phyloP scores from a whole-genome alignment of 1,284 basidiomycete species.

The Microstroma glucosiphilum region DNA sequence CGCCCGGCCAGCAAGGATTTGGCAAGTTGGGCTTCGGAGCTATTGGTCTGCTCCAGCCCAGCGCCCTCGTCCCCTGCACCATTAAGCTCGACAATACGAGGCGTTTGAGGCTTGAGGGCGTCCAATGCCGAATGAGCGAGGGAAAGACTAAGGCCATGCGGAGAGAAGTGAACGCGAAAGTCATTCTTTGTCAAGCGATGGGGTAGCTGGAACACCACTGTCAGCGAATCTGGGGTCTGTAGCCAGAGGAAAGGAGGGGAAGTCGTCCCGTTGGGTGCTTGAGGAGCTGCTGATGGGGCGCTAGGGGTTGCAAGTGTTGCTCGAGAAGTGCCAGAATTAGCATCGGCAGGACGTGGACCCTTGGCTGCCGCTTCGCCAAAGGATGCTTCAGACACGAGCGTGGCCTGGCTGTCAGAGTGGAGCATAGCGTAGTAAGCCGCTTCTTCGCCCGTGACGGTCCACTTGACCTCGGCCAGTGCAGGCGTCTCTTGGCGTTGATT shows the following conservation, averaged over 20 bases:
- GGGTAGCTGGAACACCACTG: conserved; percentile 73
- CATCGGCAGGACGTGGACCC: not conserved
- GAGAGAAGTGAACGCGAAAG: conserved; percentile 58
- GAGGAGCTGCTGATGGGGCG: not conserved
- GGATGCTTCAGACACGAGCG: conserved; percentile 18
- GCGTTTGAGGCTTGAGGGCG: conserved; percentile 30
- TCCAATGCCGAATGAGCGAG: conserved; percentile 53
- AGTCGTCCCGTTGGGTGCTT: conserved; percentile 5
- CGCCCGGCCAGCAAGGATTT: conserved; percentile 20
- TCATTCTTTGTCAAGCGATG: conserved; percentile 51
- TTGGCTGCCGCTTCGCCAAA: conserved; percentile 50
- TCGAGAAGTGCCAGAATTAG: not conserved
- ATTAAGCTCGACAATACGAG: conserved; percentile 62
- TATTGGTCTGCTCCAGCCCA: conserved; percentile 7
- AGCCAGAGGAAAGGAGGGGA: conserved; percentile 75
- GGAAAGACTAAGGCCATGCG: conserved; percentile 63
- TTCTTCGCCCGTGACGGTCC: conserved; percentile 22
- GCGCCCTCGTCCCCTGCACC: conserved; percentile 16
- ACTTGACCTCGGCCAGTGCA: conserved; percentile 6
- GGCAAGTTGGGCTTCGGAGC: conserved; percentile 6
- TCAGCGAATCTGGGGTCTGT: conserved; percentile 73
- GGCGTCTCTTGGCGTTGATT: not conserved
- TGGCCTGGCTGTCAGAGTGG: not conserved
- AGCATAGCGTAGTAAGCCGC: conserved; percentile 21
- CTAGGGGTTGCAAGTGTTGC: not conserved